These are phyloP conservation scores for Veloporphyrellus conicus DNA, from an alignment of 1,284 basidiomycete genomes.

Conservation along the genomic window DNA sequence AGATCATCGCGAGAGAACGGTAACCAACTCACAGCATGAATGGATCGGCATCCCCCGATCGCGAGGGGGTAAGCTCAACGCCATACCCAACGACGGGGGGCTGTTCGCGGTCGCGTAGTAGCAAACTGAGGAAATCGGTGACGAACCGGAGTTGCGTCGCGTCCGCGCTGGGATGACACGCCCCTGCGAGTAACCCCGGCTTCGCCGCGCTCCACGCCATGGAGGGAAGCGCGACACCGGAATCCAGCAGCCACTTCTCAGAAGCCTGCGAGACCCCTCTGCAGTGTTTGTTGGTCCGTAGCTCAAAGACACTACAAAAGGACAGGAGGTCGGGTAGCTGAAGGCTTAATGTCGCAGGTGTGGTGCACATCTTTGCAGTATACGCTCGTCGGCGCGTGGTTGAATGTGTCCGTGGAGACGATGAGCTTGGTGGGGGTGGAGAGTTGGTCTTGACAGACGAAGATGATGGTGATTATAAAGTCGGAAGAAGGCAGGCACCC, in stretches of 20 bases:
- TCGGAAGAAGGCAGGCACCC: too few species aligned
- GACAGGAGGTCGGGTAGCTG: conserved; percentile 57
- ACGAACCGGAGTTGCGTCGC: conserved; percentile 49
- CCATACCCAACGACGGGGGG: neutral
- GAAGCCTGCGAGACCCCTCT: conserved; percentile 42
- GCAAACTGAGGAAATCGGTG: conserved; percentile 47
- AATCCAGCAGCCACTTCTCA: conserved; percentile 42
- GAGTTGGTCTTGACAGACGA: too few species aligned
- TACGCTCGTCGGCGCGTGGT: neutral
- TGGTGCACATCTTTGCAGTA: neutral
- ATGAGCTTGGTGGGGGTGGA: too few species aligned
- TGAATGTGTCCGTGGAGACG: too few species aligned
- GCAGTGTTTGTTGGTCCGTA: conserved; percentile 53
- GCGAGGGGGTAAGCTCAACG: neutral
- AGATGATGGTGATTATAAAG: too few species aligned
- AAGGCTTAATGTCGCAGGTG: conserved; percentile 37
- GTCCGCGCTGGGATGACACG: conserved; percentile 58
- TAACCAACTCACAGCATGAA: conserved; percentile 24
- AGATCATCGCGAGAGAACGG: conserved; percentile 5
- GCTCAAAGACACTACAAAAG: conserved; percentile 42
- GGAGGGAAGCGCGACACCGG: conserved; percentile 20
- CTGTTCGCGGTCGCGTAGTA: conserved; percentile 34
- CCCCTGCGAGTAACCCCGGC: conserved; percentile 49
- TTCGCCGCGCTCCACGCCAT: conserved; percentile 38
- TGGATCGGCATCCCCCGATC: conserved; percentile 5